Conservation (phyloP, 768 basidiomycete species). For the Paxillus rubicundulus region DNA sequence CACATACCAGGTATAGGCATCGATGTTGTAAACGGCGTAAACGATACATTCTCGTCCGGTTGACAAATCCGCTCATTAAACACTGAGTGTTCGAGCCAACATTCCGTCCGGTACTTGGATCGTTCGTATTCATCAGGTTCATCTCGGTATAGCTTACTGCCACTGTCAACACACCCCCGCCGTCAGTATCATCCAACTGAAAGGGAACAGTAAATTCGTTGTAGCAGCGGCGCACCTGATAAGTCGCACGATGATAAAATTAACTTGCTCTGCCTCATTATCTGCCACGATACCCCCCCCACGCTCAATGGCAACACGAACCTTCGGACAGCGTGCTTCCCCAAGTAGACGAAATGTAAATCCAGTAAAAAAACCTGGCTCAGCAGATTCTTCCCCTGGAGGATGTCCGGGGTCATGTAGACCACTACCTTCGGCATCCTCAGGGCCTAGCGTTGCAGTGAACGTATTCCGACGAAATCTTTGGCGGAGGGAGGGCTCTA, state of each 20-base stretch:
- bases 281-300: slow-evolving; percentile 51
- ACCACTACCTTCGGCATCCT: slow-evolving; percentile 19
- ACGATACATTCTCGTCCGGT: slow-evolving; percentile 66
- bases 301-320: slow-evolving; percentile 58
- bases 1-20: slow-evolving; percentile 58
- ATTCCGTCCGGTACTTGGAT: slow-evolving; percentile 78
- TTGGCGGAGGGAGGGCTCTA: slow-evolving; percentile 30
- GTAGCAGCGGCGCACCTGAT: slow-evolving; percentile 51
- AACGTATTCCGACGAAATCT: slow-evolving; percentile 48
- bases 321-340: slow-evolving; percentile 58
- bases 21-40: slow-evolving; percentile 57
- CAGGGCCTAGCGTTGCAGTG: slow-evolving; percentile 9
- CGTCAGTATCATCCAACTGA: not conserved
- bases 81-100: slow-evolving; percentile 89
- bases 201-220: not conserved
- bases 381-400: not conserved
- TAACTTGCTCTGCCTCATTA: slow-evolving; percentile 49
- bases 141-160: slow-evolving; percentile 61
- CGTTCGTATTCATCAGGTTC: slow-evolving; percentile 49
- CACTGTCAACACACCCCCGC: slow-evolving; percentile 41
- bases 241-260: slow-evolving; percentile 69
- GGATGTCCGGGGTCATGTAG: not conserved
- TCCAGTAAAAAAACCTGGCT: slow-evolving; percentile 48
- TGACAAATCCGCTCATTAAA: slow-evolving; percentile 70
- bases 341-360: slow-evolving; percentile 59